phyloP scores from a whole-genome alignment of 495 filamentous ascomycete genomes.

The Xylaria grammica region DNA sequence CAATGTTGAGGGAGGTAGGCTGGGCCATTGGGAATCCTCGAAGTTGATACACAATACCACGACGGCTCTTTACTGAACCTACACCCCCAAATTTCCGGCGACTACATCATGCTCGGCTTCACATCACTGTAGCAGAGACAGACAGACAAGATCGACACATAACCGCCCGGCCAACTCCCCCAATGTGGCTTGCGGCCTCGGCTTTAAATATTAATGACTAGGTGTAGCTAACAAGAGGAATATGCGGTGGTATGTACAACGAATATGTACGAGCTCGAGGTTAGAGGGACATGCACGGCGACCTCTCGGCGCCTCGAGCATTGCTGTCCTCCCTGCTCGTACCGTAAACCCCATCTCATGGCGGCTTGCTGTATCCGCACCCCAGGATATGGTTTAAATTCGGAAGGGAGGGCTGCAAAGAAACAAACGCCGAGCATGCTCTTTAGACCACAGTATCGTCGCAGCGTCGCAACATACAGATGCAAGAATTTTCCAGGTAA shows the following conservation, averaged over 20 bases:
- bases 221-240: slow-evolving; percentile 15
- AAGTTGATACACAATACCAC: not conserved
- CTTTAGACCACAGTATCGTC: slow-evolving; percentile 1
- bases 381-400: not conserved
- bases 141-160: not conserved
- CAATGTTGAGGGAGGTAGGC: too few species aligned
- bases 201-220: slow-evolving; percentile 20
- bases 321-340: slow-evolving; percentile 9
- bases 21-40: too few species aligned
- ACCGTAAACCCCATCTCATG: not conserved
- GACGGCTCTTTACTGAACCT: not conserved
- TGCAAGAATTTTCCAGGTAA: slow-evolving; percentile 18
- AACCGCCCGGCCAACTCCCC: slow-evolving; percentile 1
- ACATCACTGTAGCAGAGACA: not conserved
- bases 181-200: not conserved
- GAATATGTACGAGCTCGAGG: not conserved
- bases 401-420: not conserved
- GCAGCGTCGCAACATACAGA: slow-evolving; percentile 19
- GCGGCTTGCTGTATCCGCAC: not conserved
- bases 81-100: too few species aligned
- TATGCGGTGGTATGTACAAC: slow-evolving; percentile 21
- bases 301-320: not conserved
- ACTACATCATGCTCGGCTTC: not conserved
- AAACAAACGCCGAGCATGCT: slow-evolving; percentile 23
- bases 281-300: not conserved